Percentiles rank a stretch among this genome's conserved stretches.
These are phyloP conservation scores for Haplosporangium sp. DNA, from an alignment of 371 early-diverging fungal genomes.

Conservation along the genomic window DNA sequence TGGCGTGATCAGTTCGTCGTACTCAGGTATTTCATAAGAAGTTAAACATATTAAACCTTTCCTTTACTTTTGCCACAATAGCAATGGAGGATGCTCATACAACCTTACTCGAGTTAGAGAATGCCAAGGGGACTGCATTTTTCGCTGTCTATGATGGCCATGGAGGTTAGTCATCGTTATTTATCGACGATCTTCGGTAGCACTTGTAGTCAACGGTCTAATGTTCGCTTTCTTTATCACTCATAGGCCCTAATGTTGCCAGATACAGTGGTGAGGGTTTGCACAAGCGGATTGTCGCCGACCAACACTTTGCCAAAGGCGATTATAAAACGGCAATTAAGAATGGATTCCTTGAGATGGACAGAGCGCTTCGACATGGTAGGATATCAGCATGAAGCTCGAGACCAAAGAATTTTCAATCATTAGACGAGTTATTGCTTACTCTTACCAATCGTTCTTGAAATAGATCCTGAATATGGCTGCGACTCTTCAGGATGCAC, in stretches of 20 bases:
- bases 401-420: not conserved
- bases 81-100: slow-evolving; percentile 87
- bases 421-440: too few relatives aligned
- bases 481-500: slow-evolving; percentile 94
- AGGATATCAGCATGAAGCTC: slow-evolving; percentile 5
- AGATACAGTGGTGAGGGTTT: slow-evolving; percentile 86
- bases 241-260: slow-evolving; percentile 79
- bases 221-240: not conserved
- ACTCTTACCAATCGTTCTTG: not conserved
- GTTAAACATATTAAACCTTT: not conserved
- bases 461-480: slow-evolving; percentile 71
- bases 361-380: slow-evolving; percentile 81
- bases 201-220: not conserved
- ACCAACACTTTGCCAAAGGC: slow-evolving; percentile 72
- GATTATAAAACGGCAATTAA: slow-evolving; percentile 79
- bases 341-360: slow-evolving; percentile 85
- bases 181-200: not conserved
- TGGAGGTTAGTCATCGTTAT: slow-evolving; percentile 72
- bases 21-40: too few relatives aligned
- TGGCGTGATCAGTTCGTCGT: not conserved
- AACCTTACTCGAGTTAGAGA: slow-evolving; percentile 74
- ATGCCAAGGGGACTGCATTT: slow-evolving; percentile 70
- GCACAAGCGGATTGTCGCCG: slow-evolving; percentile 73
- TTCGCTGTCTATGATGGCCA: slow-evolving; percentile 98
- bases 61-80: slow-evolving; percentile 8